A percentile compares a stretch with the other conserved stretches of the same genome.
These are phyloP conservation scores for Mycena vulgaris DNA, from an alignment of 768 basidiomycete genomes.

Conservation along the genomic window DNA sequence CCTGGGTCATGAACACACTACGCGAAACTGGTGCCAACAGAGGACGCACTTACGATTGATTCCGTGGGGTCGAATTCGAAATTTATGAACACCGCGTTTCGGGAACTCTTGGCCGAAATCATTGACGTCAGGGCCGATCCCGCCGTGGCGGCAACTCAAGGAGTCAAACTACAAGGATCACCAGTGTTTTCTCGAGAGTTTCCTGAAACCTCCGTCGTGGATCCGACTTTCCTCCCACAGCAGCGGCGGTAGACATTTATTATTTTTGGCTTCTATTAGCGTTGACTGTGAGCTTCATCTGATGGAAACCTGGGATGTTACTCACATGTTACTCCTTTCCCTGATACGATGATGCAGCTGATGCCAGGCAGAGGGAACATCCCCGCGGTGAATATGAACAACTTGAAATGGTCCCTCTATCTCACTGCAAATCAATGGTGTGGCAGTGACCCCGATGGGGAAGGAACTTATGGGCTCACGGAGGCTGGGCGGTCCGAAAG, in stretches of 20 bases:
- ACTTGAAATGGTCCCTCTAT: not conserved
- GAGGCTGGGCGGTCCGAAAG: conserved; percentile 8
- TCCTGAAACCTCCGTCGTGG: conserved; percentile 24
- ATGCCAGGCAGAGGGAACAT: not conserved
- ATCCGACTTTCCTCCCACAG: conserved; percentile 16
- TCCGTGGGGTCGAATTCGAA: not conserved
- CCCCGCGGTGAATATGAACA: not conserved
- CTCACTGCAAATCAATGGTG: conserved; percentile 18
- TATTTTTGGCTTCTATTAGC: conserved; percentile 16
- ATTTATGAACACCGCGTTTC: conserved; percentile 6
- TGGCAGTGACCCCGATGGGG: conserved; percentile 19
- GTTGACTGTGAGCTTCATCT: not conserved
- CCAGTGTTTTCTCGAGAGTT: conserved; percentile 15
- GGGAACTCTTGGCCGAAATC: not conserved
- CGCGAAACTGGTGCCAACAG: not conserved
- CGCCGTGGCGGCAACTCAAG: conserved; percentile 21
- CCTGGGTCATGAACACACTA: not conserved
- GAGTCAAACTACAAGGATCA: conserved; percentile 8
- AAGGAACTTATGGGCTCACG: not conserved
- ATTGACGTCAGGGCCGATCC: not conserved
- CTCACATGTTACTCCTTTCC: conserved; percentile 2
- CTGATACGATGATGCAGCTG: not conserved
- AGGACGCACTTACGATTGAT: not conserved
- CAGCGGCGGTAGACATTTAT: not conserved
- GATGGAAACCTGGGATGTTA: not conserved